phyloP scores from a whole-genome alignment of 192 early-diverging fungal genomes.

The Martensiomyces pterosporus region DNA sequence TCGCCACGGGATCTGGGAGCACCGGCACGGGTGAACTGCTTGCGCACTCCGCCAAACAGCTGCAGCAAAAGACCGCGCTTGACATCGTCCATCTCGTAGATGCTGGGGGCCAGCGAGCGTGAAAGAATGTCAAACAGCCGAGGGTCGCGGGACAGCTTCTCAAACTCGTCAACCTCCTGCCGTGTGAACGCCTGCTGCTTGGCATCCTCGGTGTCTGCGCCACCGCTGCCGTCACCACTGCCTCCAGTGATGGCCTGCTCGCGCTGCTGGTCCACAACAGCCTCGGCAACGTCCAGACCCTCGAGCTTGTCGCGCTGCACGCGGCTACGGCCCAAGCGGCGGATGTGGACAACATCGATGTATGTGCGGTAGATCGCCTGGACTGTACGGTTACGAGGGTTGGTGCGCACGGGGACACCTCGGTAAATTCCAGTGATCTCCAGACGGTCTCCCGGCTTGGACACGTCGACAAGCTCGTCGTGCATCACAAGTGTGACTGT shows the following conservation, averaged over 20 bases:
- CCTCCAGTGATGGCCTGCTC: conserved; percentile 6
- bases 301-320: conserved; percentile 52
- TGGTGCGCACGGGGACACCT: conserved; percentile 85
- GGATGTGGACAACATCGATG: conserved; percentile 92
- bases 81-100: conserved; percentile 95
- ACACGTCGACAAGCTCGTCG: conserved; percentile 91
- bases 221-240: background rate
- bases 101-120: conserved; percentile 86
- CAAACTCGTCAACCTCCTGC: conserved; percentile 60
- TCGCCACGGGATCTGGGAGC: conserved; percentile 77
- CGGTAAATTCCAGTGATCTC: conserved; percentile 96
- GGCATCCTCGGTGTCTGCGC: conserved; percentile 27
- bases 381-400: conserved; percentile 81
- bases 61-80: conserved; percentile 95
- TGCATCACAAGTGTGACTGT: conserved; percentile 86
- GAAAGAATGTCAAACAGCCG: conserved; percentile 81
- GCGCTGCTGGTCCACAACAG: conserved; percentile 48
- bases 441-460: conserved; percentile 88
- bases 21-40: conserved; percentile 66
- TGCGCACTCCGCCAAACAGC: conserved; percentile 93
- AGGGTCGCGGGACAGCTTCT: conserved; percentile 56
- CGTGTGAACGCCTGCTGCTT: conserved; percentile 42
- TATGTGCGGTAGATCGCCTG: conserved; percentile 92
- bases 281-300: conserved; percentile 54
- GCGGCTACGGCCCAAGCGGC: conserved; percentile 71